Conservation (phyloP, 345 rosid genomes). For the Camelina neglecta region DNA sequence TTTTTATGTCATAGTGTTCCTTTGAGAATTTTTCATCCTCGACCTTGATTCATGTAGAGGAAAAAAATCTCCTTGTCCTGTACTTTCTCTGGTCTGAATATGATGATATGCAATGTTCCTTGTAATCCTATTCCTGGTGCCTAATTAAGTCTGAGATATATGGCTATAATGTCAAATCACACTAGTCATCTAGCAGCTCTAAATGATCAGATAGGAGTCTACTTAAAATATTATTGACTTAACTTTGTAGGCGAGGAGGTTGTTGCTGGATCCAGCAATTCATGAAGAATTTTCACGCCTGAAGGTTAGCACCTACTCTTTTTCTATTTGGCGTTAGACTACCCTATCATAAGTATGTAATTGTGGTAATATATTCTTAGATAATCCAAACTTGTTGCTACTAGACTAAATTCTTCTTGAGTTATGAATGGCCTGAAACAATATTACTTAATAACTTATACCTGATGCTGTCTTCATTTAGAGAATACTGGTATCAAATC, state of each 20-base stretch:
- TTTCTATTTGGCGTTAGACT: neutral
- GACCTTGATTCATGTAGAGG: constrained; percentile 11
- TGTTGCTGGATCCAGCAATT: constrained; percentile 93
- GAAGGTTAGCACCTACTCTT: constrained; percentile 62
- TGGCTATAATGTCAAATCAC: neutral
- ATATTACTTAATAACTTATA: neutral
- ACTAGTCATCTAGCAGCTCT: constrained; percentile 8
- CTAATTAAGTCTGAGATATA: constrained; percentile 10
- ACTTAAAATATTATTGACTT: constrained; percentile 8
- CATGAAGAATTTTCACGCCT: constrained; percentile 93
- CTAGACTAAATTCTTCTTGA: neutral
- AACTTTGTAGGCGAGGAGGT: constrained; percentile 79
- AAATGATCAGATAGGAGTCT: neutral
- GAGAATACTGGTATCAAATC: neutral
- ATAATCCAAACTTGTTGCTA: neutral
- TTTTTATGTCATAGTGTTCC: neutral
- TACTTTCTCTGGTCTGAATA: constrained; percentile 6
- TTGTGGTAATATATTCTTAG: neutral
- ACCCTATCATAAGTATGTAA: constrained; percentile 11
- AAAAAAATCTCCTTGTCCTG: constrained; percentile 12
- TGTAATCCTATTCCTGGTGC: constrained; percentile 1
- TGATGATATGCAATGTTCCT: neutral
- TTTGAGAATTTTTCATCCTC: constrained; percentile 1
- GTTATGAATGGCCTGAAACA: constrained; percentile 16
- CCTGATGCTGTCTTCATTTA: neutral